A percentile compares a stretch with the other conserved stretches of the same genome.
These are phyloP conservation scores for Candida sanyaensis DNA, from an alignment of 1,139 yeast species.

Conservation along the genomic window DNA sequence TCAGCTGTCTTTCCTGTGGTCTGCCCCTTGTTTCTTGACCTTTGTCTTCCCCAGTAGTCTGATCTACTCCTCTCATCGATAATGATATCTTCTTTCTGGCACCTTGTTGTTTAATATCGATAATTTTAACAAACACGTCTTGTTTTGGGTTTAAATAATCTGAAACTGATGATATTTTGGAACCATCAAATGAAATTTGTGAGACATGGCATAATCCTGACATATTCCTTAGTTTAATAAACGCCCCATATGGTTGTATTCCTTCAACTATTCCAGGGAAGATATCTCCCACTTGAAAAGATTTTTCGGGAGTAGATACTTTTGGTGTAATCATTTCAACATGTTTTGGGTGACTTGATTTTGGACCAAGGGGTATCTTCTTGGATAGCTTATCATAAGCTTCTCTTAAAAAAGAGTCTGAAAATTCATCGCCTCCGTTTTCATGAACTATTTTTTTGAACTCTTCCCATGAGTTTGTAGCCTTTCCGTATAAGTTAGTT, in stretches of 20 bases:
- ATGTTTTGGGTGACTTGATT: neutral
- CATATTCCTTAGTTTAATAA: constrained; percentile 43
- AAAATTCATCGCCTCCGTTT: constrained; percentile 68
- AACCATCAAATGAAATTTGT: constrained; percentile 51
- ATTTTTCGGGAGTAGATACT: constrained; percentile 13
- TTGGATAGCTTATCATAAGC: constrained; percentile 27
- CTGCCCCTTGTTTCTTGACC: constrained; percentile 18
- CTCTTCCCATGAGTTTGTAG: constrained; percentile 20
- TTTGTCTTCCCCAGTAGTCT: constrained; percentile 56
- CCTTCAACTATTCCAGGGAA: constrained; percentile 64
- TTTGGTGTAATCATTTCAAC: too few species aligned
- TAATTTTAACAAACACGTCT: constrained; percentile 64
- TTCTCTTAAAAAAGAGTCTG: constrained; percentile 42
- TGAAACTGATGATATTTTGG: constrained; percentile 56
- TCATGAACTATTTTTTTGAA: constrained; percentile 48
- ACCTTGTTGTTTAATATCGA: constrained; percentile 39
- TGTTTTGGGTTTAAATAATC: constrained; percentile 62
- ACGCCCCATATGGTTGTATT: constrained; percentile 75
- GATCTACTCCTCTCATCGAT: constrained; percentile 78
- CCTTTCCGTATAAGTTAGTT: constrained; percentile 43
- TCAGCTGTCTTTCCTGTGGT: constrained; percentile 16
- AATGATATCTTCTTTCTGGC: constrained; percentile 49
- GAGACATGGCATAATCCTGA: constrained; percentile 80
- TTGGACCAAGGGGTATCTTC: neutral
- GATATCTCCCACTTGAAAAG: constrained; percentile 42